These are phyloP conservation scores for Taiozyma onychis DNA, from an alignment of 1,139 yeast species.

Conservation along the genomic window DNA sequence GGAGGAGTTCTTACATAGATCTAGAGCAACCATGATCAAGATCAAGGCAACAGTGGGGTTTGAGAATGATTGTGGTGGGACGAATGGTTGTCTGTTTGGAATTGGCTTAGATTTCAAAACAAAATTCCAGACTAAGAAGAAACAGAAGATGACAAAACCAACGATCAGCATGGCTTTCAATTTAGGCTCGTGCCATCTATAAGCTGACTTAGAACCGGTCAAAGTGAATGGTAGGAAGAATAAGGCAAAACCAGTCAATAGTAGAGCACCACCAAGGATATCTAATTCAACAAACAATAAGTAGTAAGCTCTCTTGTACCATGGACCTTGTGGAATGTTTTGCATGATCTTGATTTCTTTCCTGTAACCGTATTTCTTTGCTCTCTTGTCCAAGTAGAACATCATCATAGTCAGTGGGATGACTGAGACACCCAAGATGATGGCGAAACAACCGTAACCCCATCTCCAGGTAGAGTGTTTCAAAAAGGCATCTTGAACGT, in stretches of 20 bases:
- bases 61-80: conserved; percentile 21
- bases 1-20: conserved; percentile 23
- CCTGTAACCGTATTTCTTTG: conserved; percentile 19
- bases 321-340: conserved; percentile 12
- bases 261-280: conserved; percentile 29
- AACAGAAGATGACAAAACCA: conserved; percentile 19
- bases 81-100: conserved; percentile 20
- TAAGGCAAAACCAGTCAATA: conserved; percentile 30
- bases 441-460: conserved; percentile 35
- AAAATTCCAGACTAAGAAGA: conserved; percentile 20
- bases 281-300: conserved; percentile 28
- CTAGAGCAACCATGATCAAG: conserved; percentile 20
- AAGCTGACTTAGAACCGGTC: conserved; percentile 22
- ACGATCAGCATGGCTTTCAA: conserved; percentile 25
- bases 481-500: conserved; percentile 22
- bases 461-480: conserved; percentile 30
- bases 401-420: conserved; percentile 29
- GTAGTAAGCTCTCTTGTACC: conserved; percentile 6
- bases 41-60: conserved; percentile 18
- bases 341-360: conserved; percentile 12
- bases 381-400: conserved; percentile 26
- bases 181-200: conserved; percentile 23
- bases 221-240: conserved; percentile 33
- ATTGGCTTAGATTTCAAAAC: conserved; percentile 5
- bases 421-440: conserved; percentile 29